Percentiles rank a stretch among this genome's conserved stretches.
Conservation (phyloP, 176 grass and related monocot species). For the Avena sativa region DNA sequence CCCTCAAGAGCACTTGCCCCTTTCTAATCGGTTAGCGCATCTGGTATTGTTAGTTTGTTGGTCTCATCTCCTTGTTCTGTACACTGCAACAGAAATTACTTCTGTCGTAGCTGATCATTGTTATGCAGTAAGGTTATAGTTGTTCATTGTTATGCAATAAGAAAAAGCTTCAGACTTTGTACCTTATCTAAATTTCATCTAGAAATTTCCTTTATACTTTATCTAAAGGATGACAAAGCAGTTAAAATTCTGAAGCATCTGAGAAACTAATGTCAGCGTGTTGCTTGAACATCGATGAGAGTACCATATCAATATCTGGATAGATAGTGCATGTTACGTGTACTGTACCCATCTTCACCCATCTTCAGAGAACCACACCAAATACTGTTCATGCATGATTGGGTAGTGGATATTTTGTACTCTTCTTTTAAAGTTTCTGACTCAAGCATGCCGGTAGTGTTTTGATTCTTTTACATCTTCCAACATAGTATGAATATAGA, state of each 20-base stretch:
- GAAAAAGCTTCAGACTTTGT: too few relatives aligned
- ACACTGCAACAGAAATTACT: too few relatives aligned
- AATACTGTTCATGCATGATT: constrained; percentile 9
- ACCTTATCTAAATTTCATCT: too few relatives aligned
- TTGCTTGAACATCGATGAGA: constrained; percentile 19
- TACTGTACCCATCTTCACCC: constrained; percentile 27
- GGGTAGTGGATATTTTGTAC: neutral
- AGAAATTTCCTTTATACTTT: too few relatives aligned
- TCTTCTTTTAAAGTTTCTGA: constrained; percentile 28
- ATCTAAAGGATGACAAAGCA: too few relatives aligned
- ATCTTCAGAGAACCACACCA: constrained; percentile 17
- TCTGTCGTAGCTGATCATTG: too few relatives aligned
- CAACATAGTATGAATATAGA: too few relatives aligned
- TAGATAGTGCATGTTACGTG: constrained; percentile 36
- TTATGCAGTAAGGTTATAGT: too few relatives aligned
- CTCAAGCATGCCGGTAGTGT: neutral
- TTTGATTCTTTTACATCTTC: constrained; percentile 17
- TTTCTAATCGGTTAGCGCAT: too few relatives aligned
- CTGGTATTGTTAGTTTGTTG: constrained; percentile 12
- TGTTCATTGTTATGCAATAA: too few relatives aligned
- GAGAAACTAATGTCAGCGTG: constrained; percentile 86
- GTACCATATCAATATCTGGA: constrained; percentile 28
- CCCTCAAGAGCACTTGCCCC: too few relatives aligned
- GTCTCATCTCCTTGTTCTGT: too few relatives aligned
- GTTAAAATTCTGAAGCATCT: neutral